phyloP scores from a whole-genome alignment of 1,139 yeast genomes.

The Debaryomyces robertsiae region DNA sequence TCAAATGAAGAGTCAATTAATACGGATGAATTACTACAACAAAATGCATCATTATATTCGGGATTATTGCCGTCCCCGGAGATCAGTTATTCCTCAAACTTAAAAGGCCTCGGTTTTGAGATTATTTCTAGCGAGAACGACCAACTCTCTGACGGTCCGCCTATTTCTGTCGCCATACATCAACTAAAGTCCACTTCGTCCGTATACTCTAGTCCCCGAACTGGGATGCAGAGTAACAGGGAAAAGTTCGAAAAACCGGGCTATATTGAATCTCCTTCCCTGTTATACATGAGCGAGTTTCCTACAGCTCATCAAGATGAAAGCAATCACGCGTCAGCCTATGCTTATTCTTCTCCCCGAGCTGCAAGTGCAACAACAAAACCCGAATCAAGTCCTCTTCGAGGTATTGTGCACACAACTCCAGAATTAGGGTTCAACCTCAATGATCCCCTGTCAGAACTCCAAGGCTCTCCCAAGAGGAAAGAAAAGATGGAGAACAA shows the following conservation, averaged over 20 bases:
- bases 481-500: background rate
- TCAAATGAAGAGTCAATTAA: slow-evolving; percentile 22
- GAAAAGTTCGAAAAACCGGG: background rate
- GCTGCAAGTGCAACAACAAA: background rate
- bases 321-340: slow-evolving; percentile 8
- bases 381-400: background rate
- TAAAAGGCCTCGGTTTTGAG: background rate
- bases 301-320: slow-evolving; percentile 23
- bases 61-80: slow-evolving; percentile 45
- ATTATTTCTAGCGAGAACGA: background rate
- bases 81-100: slow-evolving; percentile 26
- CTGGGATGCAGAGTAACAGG: background rate
- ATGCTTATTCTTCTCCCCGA: background rate
- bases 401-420: background rate
- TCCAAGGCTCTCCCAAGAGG: background rate
- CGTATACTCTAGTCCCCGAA: slow-evolving; percentile 2
- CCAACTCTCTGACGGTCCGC: background rate
- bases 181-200: slow-evolving; percentile 3
- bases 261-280: slow-evolving; percentile 5
- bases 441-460: background rate
- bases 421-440: background rate
- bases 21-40: slow-evolving; percentile 36
- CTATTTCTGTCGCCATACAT: background rate
- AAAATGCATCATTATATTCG: slow-evolving; percentile 35
- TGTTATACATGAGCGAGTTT: slow-evolving; percentile 21